Conservation (phyloP, 192 early-diverging fungal species). For the Backusella liffmaniae region DNA sequence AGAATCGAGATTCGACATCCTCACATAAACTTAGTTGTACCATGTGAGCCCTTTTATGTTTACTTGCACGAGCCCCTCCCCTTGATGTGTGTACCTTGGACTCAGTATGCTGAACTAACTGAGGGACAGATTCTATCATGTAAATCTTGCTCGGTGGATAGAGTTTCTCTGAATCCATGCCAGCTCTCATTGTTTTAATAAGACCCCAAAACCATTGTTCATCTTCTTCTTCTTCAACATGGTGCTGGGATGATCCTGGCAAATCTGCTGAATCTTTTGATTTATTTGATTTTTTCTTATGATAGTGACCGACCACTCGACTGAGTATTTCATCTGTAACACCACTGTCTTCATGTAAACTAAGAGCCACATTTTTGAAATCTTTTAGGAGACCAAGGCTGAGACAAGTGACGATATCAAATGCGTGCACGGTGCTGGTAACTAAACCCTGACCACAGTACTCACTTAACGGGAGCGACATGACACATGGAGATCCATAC, state of each 20-base stretch:
- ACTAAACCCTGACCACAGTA: conserved; percentile 67
- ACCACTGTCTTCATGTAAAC: conserved; percentile 57
- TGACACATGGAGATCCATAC: conserved; percentile 81
- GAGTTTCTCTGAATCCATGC: conserved; percentile 83
- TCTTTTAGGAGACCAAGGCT: conserved; percentile 76
- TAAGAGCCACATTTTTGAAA: conserved; percentile 68
- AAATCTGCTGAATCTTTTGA: conserved; percentile 8
- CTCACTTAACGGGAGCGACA: conserved; percentile 64
- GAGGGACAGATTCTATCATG: conserved; percentile 53
- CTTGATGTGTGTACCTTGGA: conserved; percentile 24
- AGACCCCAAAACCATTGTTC: conserved; percentile 85
- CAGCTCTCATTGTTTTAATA: conserved; percentile 78
- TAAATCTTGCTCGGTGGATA: conserved; percentile 80
- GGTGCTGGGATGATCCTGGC: conserved; percentile 1
- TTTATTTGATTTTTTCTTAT: conserved; percentile 17
- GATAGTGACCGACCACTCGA: conserved; percentile 49
- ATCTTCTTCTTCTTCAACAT: conserved; percentile 39
- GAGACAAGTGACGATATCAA: conserved; percentile 76
- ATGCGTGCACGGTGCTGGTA: conserved; percentile 75
- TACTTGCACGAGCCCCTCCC: conserved; percentile 23
- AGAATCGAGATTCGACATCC: conserved; percentile 76
- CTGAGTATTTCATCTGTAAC: conserved; percentile 67
- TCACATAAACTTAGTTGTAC: conserved; percentile 61
- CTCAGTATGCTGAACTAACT: conserved; percentile 35
- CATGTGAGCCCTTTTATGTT: conserved; percentile 46